Evolutionary conservation across 2,329 filamentous ascomycete genomes (phyloP).

Genomic region (Penicillium sp.): DNA sequence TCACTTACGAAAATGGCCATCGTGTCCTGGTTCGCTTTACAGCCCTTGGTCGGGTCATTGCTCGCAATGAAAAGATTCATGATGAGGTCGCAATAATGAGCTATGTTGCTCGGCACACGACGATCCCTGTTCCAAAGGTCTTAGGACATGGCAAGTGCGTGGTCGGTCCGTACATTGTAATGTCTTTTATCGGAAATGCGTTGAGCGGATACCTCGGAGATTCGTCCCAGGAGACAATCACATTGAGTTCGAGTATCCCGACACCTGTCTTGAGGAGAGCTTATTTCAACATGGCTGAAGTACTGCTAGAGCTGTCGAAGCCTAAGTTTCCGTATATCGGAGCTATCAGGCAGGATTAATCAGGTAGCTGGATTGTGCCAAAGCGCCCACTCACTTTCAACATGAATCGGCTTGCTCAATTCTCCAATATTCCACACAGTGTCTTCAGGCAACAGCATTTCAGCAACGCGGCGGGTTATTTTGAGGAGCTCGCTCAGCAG

Average conservation of each 20-base stretch:
- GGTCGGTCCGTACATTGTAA: slow-evolving; percentile 30
- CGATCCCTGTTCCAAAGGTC: slow-evolving; percentile 29
- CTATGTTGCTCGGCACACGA: slow-evolving; percentile 29
- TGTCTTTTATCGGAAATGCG: slow-evolving; percentile 27
- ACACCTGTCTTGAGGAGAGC: slow-evolving; percentile 23
- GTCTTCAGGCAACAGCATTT: slow-evolving; percentile 23
- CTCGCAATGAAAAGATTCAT: slow-evolving; percentile 32
- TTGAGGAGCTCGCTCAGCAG: slow-evolving; percentile 28
- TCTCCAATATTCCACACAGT: slow-evolving; percentile 22
- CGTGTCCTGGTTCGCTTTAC: slow-evolving; percentile 33
- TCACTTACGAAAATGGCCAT: slow-evolving; percentile 29
- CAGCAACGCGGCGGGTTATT: slow-evolving; percentile 29
- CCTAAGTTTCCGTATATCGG: slow-evolving; percentile 30
- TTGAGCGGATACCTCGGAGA: slow-evolving; percentile 28
- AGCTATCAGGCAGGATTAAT: slow-evolving; percentile 17
- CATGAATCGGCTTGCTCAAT: slow-evolving; percentile 30
- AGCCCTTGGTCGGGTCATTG: slow-evolving; percentile 28
- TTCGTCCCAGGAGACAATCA: slow-evolving; percentile 15
- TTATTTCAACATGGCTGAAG: slow-evolving; percentile 29
- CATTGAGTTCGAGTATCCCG: slow-evolving; percentile 21
- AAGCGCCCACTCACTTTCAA: slow-evolving; percentile 27
- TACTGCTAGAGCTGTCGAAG: slow-evolving; percentile 31
- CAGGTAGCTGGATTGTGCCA: slow-evolving; percentile 16
- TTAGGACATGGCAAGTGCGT: slow-evolving; percentile 24
- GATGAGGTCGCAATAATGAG: slow-evolving; percentile 31